phyloP scores from a whole-genome alignment of 176 grass and related monocot genomes.

The Musa itinerans region DNA sequence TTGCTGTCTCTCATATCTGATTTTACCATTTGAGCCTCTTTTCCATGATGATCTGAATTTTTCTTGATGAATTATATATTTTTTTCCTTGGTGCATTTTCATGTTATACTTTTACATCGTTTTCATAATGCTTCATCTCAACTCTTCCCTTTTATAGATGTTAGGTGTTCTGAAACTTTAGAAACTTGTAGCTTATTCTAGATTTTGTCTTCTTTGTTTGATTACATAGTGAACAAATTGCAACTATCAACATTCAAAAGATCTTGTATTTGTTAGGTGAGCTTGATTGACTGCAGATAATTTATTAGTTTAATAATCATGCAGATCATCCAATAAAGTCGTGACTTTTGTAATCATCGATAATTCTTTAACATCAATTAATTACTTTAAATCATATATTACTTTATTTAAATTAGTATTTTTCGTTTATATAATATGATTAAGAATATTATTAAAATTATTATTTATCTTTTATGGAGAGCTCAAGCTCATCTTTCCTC shows the following conservation, averaged over 20 bases:
- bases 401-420: too few species aligned
- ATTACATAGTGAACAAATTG: neutral
- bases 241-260: neutral
- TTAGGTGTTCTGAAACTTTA: neutral
- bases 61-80: neutral
- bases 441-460: too few species aligned
- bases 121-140: neutral
- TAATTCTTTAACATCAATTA: too few species aligned
- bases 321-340: neutral
- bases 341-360: neutral
- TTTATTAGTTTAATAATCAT: neutral
- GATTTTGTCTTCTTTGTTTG: neutral
- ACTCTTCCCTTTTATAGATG: neutral
- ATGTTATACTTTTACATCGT: neutral
- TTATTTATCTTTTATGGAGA: too few species aligned
- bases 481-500: too few species aligned
- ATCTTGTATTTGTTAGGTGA: neutral
- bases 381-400: too few species aligned
- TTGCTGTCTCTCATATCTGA: too few species aligned
- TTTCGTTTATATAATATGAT: too few species aligned
- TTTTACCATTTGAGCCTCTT: too few species aligned
- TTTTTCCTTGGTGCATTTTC: neutral
- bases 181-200: neutral
- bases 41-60: too few species aligned
- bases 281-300: neutral